phyloP scores from a whole-genome alignment of 768 basidiomycete species.

The Trametes cinnabarina region DNA sequence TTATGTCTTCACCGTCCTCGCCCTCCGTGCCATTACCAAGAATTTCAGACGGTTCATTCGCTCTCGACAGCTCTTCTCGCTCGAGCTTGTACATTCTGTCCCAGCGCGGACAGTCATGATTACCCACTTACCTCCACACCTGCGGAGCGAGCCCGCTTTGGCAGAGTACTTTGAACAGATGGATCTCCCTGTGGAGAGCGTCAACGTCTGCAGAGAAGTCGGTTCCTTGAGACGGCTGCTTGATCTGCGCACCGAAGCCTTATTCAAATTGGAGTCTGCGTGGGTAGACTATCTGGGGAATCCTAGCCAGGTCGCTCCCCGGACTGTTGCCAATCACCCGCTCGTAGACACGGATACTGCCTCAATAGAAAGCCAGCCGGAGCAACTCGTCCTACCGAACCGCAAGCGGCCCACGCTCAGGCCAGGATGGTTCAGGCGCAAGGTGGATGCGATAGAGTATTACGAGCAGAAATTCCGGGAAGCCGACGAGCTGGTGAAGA shows the following conservation, averaged over 20 bases:
- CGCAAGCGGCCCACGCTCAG: constrained; percentile 74
- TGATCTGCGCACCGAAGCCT: constrained; percentile 75
- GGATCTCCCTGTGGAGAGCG: constrained; percentile 86
- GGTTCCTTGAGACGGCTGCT: constrained; percentile 68
- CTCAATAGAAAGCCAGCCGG: constrained; percentile 49
- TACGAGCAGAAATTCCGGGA: constrained; percentile 77
- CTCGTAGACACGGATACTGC: constrained; percentile 52
- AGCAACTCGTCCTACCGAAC: constrained; percentile 70
- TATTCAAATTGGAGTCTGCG: constrained; percentile 75
- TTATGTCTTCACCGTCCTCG: constrained; percentile 86
- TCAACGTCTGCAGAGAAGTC: constrained; percentile 84
- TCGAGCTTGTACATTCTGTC: constrained; percentile 93
- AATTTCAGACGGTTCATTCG: constrained; percentile 89
- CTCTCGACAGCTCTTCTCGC: constrained; percentile 87
- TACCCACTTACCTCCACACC: constrained; percentile 76
- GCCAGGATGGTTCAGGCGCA: constrained; percentile 67
- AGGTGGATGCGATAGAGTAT: constrained; percentile 88
- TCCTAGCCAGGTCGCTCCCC: constrained; percentile 66
- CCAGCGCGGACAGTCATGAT: constrained; percentile 92
- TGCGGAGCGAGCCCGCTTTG: constrained; percentile 80
- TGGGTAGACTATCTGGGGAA: constrained; percentile 96
- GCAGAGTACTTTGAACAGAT: constrained; percentile 94
- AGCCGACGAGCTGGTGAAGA: constrained; percentile 81
- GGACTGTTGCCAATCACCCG: constrained; percentile 28
- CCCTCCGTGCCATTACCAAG: constrained; percentile 82